Conservation (phyloP, 2,329 filamentous ascomycete species). For the Sporothrix brasiliensis region DNA sequence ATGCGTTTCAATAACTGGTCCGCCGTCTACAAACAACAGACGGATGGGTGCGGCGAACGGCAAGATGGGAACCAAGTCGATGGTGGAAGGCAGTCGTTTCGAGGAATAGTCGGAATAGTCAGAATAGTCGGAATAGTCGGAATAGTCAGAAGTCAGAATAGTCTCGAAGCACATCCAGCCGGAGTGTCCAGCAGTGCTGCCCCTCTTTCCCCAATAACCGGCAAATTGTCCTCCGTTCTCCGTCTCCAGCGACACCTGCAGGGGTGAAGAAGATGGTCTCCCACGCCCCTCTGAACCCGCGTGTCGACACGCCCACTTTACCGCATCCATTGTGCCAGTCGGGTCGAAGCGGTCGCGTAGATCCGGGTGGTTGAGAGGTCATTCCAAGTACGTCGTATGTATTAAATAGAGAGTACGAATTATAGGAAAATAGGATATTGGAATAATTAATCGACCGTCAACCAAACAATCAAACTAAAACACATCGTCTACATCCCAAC, state of each 20-base stretch:
- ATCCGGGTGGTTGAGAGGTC: not conserved
- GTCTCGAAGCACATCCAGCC: not conserved
- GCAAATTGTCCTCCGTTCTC: constrained; percentile 7
- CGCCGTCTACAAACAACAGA: too few species aligned
- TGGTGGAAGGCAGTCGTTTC: too few species aligned
- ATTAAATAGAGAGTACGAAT: constrained; percentile 1
- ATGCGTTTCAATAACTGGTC: too few species aligned
- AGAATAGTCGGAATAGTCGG: too few species aligned
- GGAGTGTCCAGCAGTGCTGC: not conserved
- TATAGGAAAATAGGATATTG: not conserved
- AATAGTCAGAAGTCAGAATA: too few species aligned
- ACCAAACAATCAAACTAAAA: not conserved
- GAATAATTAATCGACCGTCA: not conserved
- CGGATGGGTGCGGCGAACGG: too few species aligned
- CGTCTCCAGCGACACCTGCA: not conserved
- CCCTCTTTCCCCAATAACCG: constrained; percentile 21
- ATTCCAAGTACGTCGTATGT: not conserved
- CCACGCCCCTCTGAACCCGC: not conserved
- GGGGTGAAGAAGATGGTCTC: not conserved
- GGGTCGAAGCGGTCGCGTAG: constrained; percentile 9
- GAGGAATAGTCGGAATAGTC: not conserved
- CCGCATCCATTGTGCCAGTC: constrained; percentile 17
- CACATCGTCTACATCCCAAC: not conserved
- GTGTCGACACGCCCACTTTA: not conserved
- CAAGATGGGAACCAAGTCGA: not conserved